Conservation (phyloP, 495 filamentous ascomycete genomes). For the Venustampulla echinocandica region DNA sequence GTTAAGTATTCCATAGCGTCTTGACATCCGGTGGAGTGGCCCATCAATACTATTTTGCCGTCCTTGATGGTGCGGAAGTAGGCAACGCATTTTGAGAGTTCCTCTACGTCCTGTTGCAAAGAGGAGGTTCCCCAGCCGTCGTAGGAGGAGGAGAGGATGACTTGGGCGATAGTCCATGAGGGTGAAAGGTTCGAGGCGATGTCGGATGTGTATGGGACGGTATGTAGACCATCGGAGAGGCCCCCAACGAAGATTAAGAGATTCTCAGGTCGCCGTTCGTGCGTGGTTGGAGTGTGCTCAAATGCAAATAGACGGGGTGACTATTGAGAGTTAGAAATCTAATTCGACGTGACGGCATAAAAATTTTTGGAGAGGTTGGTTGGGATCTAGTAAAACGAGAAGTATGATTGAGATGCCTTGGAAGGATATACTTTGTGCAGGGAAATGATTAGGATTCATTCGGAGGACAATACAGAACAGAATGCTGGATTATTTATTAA, state of each 20-base stretch:
- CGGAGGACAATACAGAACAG: too few species aligned
- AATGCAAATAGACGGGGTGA: slow-evolving; percentile 48
- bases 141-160: slow-evolving; percentile 56
- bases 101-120: slow-evolving; percentile 61
- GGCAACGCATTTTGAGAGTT: slow-evolving; percentile 62
- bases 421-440: too few species aligned
- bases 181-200: slow-evolving; percentile 51
- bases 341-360: too few species aligned
- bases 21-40: slow-evolving; percentile 80
- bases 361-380: not conserved
- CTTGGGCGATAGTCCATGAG: slow-evolving; percentile 54
- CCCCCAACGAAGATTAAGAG: slow-evolving; percentile 79
- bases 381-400: too few species aligned
- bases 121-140: slow-evolving; percentile 62
- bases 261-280: slow-evolving; percentile 34
- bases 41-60: slow-evolving; percentile 71
- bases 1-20: slow-evolving; percentile 72
- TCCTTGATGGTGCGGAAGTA: slow-evolving; percentile 49
- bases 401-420: too few species aligned
- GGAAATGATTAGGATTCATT: too few species aligned
- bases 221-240: slow-evolving; percentile 70
- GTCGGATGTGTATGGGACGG: slow-evolving; percentile 49
- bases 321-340: slow-evolving; percentile 22
- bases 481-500: too few species aligned
- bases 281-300: slow-evolving; percentile 38